These are phyloP conservation scores for Aegilops bicornis DNA, from an alignment of 176 grass and related monocot genomes.

Conservation along the genomic window DNA sequence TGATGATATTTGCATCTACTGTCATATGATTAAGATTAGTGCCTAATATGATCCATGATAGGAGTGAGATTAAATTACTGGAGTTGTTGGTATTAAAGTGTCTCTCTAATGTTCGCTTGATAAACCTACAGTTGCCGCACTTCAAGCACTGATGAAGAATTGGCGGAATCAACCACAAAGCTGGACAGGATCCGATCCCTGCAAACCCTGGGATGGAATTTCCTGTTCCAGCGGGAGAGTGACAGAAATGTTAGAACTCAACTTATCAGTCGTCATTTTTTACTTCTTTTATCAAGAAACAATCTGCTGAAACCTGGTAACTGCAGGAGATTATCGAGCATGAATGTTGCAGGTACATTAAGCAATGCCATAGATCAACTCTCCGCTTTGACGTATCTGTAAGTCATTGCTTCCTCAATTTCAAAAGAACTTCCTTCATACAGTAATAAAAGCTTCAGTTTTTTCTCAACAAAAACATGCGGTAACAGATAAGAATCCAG, in stretches of 20 bases:
- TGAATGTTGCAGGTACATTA: conserved; percentile 66
- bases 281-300: conserved; percentile 2
- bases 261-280: conserved; percentile 18
- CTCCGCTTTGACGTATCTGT: conserved; percentile 66
- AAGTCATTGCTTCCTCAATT: conserved; percentile 38
- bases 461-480: conserved; percentile 26
- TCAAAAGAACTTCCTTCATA: conserved; percentile 1
- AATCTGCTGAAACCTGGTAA: conserved; percentile 22
- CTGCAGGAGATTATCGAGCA: conserved; percentile 64
- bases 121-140: conserved; percentile 52
- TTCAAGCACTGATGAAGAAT: conserved; percentile 50
- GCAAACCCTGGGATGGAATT: conserved; percentile 84
- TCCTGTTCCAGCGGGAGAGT: conserved; percentile 59
- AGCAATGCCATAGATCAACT: conserved; percentile 55
- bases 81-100: conserved; percentile 18
- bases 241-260: conserved; percentile 54
- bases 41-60: conserved; percentile 9
- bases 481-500: not conserved
- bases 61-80: not conserved
- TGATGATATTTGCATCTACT: not conserved
- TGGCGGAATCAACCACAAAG: conserved; percentile 76
- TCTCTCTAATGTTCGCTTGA: conserved; percentile 26
- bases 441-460: not conserved
- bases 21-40: not conserved
- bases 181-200: conserved; percentile 76